These are phyloP conservation scores for Onygenales sp. DNA, from an alignment of 2,329 filamentous ascomycete genomes.

Conservation along the genomic window DNA sequence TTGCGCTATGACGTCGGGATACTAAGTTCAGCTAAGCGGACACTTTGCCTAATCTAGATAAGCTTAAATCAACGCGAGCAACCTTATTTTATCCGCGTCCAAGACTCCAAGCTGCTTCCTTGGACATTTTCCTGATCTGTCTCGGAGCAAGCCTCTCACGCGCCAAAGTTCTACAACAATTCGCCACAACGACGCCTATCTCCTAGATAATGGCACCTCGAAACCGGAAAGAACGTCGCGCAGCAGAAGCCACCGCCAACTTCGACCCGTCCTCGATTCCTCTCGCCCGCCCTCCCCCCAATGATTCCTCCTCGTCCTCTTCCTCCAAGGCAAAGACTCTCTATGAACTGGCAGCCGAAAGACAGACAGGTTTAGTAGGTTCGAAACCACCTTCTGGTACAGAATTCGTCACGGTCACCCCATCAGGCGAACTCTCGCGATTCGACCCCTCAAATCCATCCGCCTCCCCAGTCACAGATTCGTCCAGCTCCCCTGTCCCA, in stretches of 20 bases:
- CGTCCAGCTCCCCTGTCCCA: neutral
- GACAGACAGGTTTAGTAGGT: constrained; percentile 24
- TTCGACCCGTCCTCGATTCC: constrained; percentile 21
- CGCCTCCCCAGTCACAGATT: constrained; percentile 9
- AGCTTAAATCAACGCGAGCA: neutral
- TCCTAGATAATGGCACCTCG: constrained; percentile 6
- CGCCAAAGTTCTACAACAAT: neutral
- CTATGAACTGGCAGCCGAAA: constrained; percentile 36
- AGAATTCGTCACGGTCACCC: constrained; percentile 22
- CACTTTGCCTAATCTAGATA: neutral
- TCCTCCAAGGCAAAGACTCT: constrained; percentile 27
- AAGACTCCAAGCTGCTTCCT: neutral
- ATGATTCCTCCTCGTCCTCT: constrained; percentile 5
- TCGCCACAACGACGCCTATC: neutral
- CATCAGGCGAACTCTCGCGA: constrained; percentile 15
- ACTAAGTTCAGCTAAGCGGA: too few relatives aligned
- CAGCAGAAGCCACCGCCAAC: constrained; percentile 16
- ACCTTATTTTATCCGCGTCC: neutral
- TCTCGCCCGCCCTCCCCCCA: constrained; percentile 19
- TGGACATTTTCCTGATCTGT: neutral
- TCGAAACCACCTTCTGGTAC: constrained; percentile 9
- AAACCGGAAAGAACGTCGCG: constrained; percentile 33
- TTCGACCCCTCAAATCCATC: constrained; percentile 6
- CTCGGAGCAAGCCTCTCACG: neutral
- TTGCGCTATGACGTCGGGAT: too few relatives aligned